Conservation (phyloP, 139 green algal genomes). For the Raphidocelis subcapitata region DNA sequence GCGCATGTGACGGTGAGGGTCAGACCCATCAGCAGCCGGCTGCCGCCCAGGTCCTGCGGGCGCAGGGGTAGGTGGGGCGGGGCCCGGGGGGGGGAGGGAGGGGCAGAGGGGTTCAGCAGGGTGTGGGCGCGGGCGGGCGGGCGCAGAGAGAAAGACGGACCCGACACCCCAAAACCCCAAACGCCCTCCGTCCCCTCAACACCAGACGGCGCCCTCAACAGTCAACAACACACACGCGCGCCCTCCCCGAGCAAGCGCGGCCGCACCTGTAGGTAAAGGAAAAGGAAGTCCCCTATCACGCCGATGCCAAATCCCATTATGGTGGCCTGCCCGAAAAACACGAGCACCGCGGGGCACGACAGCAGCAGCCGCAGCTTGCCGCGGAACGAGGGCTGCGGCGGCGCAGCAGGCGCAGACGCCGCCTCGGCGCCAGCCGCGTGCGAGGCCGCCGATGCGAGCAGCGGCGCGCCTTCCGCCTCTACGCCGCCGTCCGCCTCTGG, state of each 20-base stretch:
- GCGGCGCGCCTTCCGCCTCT: neutral
- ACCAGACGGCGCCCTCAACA: too few relatives aligned
- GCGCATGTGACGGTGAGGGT: conserved; percentile 51
- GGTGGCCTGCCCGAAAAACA: conserved; percentile 23
- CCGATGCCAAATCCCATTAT: neutral
- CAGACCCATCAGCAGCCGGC: conserved; percentile 43
- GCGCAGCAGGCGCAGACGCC: neutral
- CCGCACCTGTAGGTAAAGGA: conserved; percentile 50
- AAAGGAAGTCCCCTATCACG: conserved; percentile 45
- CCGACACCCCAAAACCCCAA: too few relatives aligned
- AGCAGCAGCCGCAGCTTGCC: conserved; percentile 8
- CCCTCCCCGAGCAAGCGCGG: too few relatives aligned
- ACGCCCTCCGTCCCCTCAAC: too few relatives aligned
- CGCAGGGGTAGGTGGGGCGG: too few relatives aligned
- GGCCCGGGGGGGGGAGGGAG: too few relatives aligned
- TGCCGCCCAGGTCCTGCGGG: conserved; percentile 40
- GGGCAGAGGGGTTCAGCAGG: too few relatives aligned
- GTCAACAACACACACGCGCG: too few relatives aligned
- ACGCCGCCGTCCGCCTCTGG: neutral
- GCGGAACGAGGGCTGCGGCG: conserved; percentile 1
- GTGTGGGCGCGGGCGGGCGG: too few relatives aligned
- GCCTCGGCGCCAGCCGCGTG: neutral
- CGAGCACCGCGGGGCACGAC: conserved; percentile 10
- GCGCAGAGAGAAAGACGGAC: too few relatives aligned
- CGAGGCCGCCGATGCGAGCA: neutral